Evolutionary conservation across 441 rosid species (phyloP).

Genomic region (Sinapis alba): DNA sequence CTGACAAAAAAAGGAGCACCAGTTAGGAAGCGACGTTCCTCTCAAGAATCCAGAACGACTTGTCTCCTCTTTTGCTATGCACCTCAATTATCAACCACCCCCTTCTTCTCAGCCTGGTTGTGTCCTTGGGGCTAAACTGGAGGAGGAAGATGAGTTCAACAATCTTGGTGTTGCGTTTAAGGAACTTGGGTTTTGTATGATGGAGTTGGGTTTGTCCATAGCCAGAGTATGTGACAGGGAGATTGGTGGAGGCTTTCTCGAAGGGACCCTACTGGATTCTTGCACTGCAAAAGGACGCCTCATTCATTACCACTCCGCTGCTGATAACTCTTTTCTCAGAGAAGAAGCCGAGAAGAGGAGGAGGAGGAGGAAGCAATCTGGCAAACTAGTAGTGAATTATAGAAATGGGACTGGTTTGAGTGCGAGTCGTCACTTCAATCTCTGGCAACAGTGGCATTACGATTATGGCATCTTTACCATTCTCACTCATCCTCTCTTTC

Average conservation of each 20-base stretch:
- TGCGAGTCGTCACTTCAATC: conserved; percentile 37
- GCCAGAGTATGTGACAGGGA: conserved; percentile 73
- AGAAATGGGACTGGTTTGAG: conserved; percentile 14
- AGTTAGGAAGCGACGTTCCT: conserved; percentile 86
- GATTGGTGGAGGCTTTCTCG: conserved; percentile 72
- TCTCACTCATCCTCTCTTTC: conserved; percentile 86
- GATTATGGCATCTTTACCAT: conserved; percentile 92
- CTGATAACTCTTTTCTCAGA: conserved; percentile 48
- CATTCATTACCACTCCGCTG: conserved; percentile 77
- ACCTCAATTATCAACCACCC: conserved; percentile 48
- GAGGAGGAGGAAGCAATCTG: conserved; percentile 37
- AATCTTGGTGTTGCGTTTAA: conserved; percentile 53
- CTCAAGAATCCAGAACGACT: conserved; percentile 75
- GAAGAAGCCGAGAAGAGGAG: conserved; percentile 40
- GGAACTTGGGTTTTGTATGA: conserved; percentile 81
- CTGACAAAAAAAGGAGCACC: conserved; percentile 59
- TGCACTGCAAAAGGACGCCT: conserved; percentile 82
- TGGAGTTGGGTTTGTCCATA: conserved; percentile 67
- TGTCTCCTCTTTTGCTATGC: conserved; percentile 87
- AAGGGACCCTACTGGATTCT: conserved; percentile 69
- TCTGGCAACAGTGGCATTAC: conserved; percentile 98
- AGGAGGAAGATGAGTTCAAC: conserved; percentile 42
- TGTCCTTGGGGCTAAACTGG: background rate
- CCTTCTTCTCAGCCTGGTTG: conserved; percentile 10
- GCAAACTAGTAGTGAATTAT: conserved; percentile 27